Evolutionary conservation across 2,329 filamentous ascomycete genomes (phyloP).

Genomic region (Colletotrichum sublineola): DNA sequence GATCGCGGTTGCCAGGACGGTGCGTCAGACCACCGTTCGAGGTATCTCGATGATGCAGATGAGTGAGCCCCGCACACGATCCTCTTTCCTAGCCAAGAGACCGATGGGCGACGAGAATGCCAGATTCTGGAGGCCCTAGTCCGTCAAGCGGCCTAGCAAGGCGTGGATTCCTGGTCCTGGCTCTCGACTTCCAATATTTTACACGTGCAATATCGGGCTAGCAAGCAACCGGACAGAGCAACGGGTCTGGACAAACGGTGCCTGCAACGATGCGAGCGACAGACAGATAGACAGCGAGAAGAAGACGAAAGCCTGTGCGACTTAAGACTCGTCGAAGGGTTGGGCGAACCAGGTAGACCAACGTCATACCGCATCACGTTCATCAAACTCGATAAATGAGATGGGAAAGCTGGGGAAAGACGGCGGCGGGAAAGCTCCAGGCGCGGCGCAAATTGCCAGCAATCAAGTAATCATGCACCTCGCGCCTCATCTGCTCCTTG

Average conservation of each 20-base stretch:
- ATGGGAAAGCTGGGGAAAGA: conserved; percentile 27
- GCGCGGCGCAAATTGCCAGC: conserved; percentile 33
- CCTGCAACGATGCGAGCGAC: conserved; percentile 10
- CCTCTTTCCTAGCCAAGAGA: not conserved
- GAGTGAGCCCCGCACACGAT: conserved; percentile 22
- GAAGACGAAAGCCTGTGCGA: conserved; percentile 1
- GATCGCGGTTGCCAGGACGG: not conserved
- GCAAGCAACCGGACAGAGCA: conserved; percentile 23
- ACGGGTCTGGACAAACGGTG: conserved; percentile 6
- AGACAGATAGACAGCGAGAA: not conserved
- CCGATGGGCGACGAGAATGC: conserved; percentile 17
- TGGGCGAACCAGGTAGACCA: conserved; percentile 7
- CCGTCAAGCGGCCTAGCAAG: conserved; percentile 6
- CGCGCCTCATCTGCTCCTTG: conserved; percentile 1
- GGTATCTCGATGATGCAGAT: conserved; percentile 8
- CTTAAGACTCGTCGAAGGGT: not conserved
- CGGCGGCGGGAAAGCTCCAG: conserved; percentile 14
- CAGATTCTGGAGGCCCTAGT: conserved; percentile 27
- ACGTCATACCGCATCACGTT: conserved; percentile 35
- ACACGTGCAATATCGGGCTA: conserved; percentile 19
- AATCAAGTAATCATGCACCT: conserved; percentile 27
- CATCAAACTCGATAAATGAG: conserved; percentile 17
- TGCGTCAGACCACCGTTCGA: conserved; percentile 6
- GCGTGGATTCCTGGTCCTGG: conserved; percentile 16
- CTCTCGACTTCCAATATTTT: conserved; percentile 17